Evolutionary conservation across 1,284 basidiomycete genomes (phyloP).

Genomic region (Cutaneotrichosporon cavernicola): DNA sequence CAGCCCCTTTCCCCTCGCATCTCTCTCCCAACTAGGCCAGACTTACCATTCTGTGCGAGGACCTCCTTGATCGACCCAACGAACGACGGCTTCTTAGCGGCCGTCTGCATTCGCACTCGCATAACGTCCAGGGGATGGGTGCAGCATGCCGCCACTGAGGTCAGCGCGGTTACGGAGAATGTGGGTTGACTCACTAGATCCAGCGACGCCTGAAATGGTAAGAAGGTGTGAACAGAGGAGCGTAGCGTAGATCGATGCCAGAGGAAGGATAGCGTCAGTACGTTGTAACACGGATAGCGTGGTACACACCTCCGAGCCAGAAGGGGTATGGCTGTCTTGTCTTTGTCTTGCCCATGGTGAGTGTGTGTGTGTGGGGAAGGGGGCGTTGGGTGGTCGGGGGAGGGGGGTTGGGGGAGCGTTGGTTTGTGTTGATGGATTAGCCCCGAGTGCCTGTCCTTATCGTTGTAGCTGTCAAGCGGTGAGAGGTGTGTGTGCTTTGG

Average conservation of each 20-base stretch:
- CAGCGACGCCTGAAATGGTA: constrained; percentile 56
- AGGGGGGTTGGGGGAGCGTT: not conserved
- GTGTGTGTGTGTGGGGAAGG: too few relatives aligned
- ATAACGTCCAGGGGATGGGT: constrained; percentile 83
- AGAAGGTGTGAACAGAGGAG: not conserved
- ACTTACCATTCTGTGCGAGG: constrained; percentile 40
- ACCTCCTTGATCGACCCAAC: constrained; percentile 33
- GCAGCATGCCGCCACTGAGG: constrained; percentile 74
- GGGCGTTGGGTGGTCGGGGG: not conserved
- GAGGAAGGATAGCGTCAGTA: constrained; percentile 13
- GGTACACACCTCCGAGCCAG: constrained; percentile 25
- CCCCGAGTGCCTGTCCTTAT: not conserved
- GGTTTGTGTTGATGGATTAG: not conserved
- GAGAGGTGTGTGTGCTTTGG: not conserved
- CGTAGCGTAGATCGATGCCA: not conserved
- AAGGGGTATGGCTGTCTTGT: constrained; percentile 27
- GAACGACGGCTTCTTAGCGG: constrained; percentile 39
- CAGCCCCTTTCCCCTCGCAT: too few relatives aligned
- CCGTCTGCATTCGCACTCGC: constrained; percentile 65
- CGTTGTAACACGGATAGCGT: not conserved
- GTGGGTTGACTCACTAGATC: constrained; percentile 62
- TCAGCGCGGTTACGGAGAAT: constrained; percentile 3
- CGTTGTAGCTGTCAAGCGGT: not conserved
- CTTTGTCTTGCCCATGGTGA: constrained; percentile 12
- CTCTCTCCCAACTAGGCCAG: not conserved